Evolutionary conservation across 169 alveolate species (phyloP).

Genomic region (Theileria parva): DNA sequence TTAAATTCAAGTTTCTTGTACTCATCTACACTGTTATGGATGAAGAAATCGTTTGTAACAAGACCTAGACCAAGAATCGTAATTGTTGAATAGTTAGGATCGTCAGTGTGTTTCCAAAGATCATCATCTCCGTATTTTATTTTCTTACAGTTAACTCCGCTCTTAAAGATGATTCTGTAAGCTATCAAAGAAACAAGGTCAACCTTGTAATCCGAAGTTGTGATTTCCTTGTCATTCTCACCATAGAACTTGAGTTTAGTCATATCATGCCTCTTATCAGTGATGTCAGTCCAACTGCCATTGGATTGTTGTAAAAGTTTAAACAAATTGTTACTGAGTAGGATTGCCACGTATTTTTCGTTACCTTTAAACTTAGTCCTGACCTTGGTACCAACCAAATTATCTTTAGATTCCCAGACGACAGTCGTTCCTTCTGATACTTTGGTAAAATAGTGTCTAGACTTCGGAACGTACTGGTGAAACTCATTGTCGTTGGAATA

Average conservation of each 20-base stretch:
- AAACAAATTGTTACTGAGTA: not conserved
- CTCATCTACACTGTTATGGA: too few species aligned
- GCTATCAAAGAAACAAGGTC: too few species aligned
- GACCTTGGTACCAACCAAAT: not conserved
- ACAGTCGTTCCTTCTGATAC: not conserved
- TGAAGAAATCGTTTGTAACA: too few species aligned
- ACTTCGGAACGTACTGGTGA: not conserved
- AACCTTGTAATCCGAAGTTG: not conserved
- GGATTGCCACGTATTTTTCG: not conserved
- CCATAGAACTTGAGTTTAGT: not conserved
- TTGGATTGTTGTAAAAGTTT: not conserved
- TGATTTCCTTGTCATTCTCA: not conserved
- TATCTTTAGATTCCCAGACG: not conserved
- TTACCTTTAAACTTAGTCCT: not conserved
- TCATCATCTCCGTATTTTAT: too few species aligned
- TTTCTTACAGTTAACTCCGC: not conserved
- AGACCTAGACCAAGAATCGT: too few species aligned
- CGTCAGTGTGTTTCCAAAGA: too few species aligned
- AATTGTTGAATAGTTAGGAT: too few species aligned
- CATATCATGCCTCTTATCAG: not conserved
- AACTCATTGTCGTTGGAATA: not conserved
- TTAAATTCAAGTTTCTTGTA: too few species aligned
- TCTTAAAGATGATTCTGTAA: not conserved
- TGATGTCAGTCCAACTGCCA: not conserved
- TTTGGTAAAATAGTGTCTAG: not conserved